Evolutionary conservation across 805 yeast species (phyloP).

Genomic region (Wickerhamiella lipophila): DNA sequence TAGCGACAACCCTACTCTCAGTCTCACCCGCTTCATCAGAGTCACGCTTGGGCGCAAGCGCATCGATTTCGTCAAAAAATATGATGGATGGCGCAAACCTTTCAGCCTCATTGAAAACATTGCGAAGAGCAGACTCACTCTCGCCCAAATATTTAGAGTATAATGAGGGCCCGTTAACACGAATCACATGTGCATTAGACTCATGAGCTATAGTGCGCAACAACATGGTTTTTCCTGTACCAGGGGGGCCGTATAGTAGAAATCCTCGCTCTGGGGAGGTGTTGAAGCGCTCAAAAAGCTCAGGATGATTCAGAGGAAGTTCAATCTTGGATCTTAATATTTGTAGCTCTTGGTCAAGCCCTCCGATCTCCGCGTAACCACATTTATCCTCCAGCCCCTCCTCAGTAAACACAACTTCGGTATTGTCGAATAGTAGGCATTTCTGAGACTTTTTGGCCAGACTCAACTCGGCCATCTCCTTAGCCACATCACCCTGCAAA

Average conservation of each 20-base stretch:
- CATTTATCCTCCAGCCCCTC: conserved; percentile 4
- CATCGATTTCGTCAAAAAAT: conserved; percentile 87
- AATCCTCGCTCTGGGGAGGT: conserved; percentile 88
- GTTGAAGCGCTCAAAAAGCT: conserved; percentile 69
- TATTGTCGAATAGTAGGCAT: background rate
- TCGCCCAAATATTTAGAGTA: conserved; percentile 91
- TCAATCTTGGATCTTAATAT: conserved; percentile 54
- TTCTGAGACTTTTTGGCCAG: conserved; percentile 19
- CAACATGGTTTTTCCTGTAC: conserved; percentile 90
- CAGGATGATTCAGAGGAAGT: conserved; percentile 68
- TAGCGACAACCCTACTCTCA: conserved; percentile 82
- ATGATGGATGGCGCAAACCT: conserved; percentile 78
- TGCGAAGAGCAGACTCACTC: conserved; percentile 76
- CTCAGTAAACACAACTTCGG: conserved; percentile 16
- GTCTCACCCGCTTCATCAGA: conserved; percentile 83
- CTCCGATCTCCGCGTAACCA: conserved; percentile 57
- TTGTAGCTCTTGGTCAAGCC: conserved; percentile 51
- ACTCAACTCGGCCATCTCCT: conserved; percentile 32
- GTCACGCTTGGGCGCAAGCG: conserved; percentile 73
- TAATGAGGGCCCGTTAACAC: conserved; percentile 81
- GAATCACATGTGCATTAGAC: conserved; percentile 64
- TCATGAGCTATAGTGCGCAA: conserved; percentile 71
- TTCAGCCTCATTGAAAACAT: conserved; percentile 70
- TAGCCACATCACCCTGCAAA: conserved; percentile 36
- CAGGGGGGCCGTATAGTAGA: conserved; percentile 91